phyloP scores from a whole-genome alignment of 768 basidiomycete genomes.

The Lentinula sp. region DNA sequence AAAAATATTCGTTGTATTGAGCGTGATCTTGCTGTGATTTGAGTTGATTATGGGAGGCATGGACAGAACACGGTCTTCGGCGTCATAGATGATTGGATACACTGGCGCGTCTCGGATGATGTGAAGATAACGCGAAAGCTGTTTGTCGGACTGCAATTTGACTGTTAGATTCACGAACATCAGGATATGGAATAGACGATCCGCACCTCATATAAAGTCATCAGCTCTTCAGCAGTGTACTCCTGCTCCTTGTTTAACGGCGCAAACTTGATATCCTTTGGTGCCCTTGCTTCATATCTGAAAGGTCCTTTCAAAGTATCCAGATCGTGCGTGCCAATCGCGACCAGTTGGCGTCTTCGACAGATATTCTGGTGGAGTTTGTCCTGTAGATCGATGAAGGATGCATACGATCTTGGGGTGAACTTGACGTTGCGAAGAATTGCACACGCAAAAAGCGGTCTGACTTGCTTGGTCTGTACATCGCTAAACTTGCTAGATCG shows the following conservation, averaged over 20 bases:
- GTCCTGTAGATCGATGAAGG: slow-evolving; percentile 99
- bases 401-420: slow-evolving; percentile 83
- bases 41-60: slow-evolving; percentile 99
- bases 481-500: background rate
- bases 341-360: slow-evolving; percentile 81
- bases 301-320: slow-evolving; percentile 86
- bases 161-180: background rate
- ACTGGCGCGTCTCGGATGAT: slow-evolving; percentile 95
- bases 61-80: slow-evolving; percentile 78
- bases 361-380: slow-evolving; percentile 97
- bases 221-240: slow-evolving; percentile 85
- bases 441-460: slow-evolving; percentile 89
- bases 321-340: slow-evolving; percentile 96
- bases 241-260: slow-evolving; percentile 76
- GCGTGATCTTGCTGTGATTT: slow-evolving; percentile 93
- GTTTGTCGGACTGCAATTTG: slow-evolving; percentile 75
- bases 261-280: slow-evolving; percentile 86
- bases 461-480: slow-evolving; percentile 66
- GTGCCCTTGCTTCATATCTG: slow-evolving; percentile 76
- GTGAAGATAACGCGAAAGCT: slow-evolving; percentile 80
- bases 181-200: background rate
- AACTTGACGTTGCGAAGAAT: slow-evolving; percentile 88
- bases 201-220: slow-evolving; percentile 88
- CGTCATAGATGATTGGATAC: slow-evolving; percentile 97
- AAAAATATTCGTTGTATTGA: slow-evolving; percentile 91